A percentile compares a stretch with the other conserved stretches of the same genome.
Conservation (phyloP, 192 early-diverging fungal species). For the Piromyces sp. region DNA sequence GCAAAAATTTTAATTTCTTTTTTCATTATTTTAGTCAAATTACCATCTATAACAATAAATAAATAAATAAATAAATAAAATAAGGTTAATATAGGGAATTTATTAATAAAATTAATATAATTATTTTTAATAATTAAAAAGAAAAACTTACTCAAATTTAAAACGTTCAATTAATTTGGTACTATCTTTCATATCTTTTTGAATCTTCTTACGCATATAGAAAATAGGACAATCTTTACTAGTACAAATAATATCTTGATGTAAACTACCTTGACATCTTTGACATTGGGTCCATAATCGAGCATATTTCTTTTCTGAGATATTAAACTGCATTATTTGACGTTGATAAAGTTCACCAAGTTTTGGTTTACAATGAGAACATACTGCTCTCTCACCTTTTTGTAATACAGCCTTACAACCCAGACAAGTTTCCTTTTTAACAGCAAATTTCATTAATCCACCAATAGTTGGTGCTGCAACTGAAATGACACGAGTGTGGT, state of each 20-base stretch:
- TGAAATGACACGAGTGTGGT: constrained; percentile 61
- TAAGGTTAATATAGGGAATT: no score
- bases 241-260: constrained; percentile 89
- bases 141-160: constrained; percentile 6
- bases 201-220: constrained; percentile 92
- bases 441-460: constrained; percentile 84
- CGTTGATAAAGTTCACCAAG: constrained; percentile 61
- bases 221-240: constrained; percentile 95
- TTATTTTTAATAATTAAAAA: neutral
- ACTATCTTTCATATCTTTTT: constrained; percentile 76
- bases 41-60: no score
- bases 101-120: no score
- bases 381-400: constrained; percentile 54
- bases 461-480: constrained; percentile 77
- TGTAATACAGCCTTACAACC: constrained; percentile 76
- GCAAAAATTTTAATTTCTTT: no score
- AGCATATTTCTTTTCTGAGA: constrained; percentile 57
- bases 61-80: no score
- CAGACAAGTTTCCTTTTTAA: constrained; percentile 77
- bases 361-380: constrained; percentile 51
- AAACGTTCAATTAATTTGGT: constrained; percentile 56
- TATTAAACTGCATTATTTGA: constrained; percentile 49
- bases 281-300: constrained; percentile 96
- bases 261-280: constrained; percentile 81
- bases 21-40: no score